Base-by-base conservation (phyloP, 768 basidiomycete genomes). In the Termitomyces sp. region DNA sequence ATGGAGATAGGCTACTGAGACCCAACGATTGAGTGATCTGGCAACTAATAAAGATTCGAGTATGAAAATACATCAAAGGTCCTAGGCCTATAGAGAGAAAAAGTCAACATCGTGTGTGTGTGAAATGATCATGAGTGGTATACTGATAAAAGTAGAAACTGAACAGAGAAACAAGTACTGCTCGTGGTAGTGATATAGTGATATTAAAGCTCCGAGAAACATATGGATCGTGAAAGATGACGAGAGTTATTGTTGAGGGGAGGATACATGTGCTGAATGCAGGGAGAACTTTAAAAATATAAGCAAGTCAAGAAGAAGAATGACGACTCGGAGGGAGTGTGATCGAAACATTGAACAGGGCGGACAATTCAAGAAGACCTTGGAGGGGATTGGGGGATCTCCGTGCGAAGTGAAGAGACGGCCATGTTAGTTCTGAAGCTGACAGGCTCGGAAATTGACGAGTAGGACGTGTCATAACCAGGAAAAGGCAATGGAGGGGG, bases 331-430 rank as follows among this genome's bases (percentile, higher is more conserved):
- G 20, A 25, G 16, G 12, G 20, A 7, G 18, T 40, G n/a, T 15
- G 31, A 40, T 20, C 20, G 13, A n/a, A 23, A 23, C 23, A 18
- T 18, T 22, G 2, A 25, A 11, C 1, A n/a, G 12, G 16, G 18
- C 23, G n/a, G 33, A 48, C 22, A 5, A 48, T 9, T 38, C 31
- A 49, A 3, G 48, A 12, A 41, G 50, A 33, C 22, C 31, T 52
- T 7, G 57, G 58, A 16, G 62, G 60, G n/a, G 62, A 63, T 41
- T 71, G 69, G 5, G 73, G 72, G 20, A 76, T 62, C 56, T 76
- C 74, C 6, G 76, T 77, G 41, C 76, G 67, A 27, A 77, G 64
- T 13, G 75, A 76, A 7, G 76, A 77, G 33, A 76, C 70, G 4
- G 75, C 75, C 72, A 77, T 76, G 54, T 73, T 74, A 16, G 72